Evolutionary conservation across 192 early-diverging fungal genomes (phyloP).

Genomic region (Backusella sp.): DNA sequence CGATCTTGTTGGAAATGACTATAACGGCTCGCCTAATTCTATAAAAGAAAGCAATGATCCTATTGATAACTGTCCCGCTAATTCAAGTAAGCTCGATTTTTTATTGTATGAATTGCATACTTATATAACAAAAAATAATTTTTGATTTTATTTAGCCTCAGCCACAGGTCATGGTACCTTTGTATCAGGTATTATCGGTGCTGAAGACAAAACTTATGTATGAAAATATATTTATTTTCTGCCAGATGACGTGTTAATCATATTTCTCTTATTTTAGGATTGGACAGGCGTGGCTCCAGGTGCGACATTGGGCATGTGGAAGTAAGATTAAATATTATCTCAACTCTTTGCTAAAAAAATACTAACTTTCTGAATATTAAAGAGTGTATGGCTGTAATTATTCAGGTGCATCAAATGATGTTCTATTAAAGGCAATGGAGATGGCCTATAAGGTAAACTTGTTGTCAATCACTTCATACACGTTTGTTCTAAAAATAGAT

Average conservation of each 20-base stretch:
- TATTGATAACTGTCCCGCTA: conserved; percentile 43
- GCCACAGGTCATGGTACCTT: conserved; percentile 63
- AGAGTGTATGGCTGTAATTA: conserved; percentile 75
- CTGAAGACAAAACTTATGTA: conserved; percentile 24
- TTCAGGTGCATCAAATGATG: conserved; percentile 57
- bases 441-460: conserved; percentile 51
- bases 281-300: conserved; percentile 65
- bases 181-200: conserved; percentile 60
- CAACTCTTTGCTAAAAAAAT: not conserved
- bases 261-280: conserved; percentile 25
- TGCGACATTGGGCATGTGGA: conserved; percentile 73
- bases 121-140: not conserved
- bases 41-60: conserved; percentile 44
- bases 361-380: not conserved
- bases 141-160: not conserved
- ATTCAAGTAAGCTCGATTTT: conserved; percentile 14
- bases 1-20: conserved; percentile 65
- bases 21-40: conserved; percentile 29
- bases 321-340: conserved; percentile 33
- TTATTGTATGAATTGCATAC: not conserved
- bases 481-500: conserved; percentile 6
- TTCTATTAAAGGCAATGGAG: conserved; percentile 78
- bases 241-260: not conserved
- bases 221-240: not conserved
- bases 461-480: not conserved